Evolutionary conservation across 768 basidiomycete genomes (phyloP), one percentile per base, ranked within the genome.

Genomic region (Lentinus tigrinus): DNA sequence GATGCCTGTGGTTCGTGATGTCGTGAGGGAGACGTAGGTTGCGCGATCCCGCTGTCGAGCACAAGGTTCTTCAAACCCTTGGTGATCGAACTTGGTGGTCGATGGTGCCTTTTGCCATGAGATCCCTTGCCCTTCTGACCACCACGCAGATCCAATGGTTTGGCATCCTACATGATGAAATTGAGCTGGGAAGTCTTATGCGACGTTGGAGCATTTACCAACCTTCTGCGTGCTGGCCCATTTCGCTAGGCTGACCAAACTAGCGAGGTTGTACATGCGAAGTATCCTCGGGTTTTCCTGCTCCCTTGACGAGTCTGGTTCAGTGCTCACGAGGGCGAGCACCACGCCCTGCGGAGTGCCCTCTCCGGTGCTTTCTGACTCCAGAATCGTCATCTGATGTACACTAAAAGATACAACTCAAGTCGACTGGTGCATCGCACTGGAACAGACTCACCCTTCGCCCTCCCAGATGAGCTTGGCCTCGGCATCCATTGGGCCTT

Each of bases 241-340:
- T 65, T 84, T 85, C 1, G 88, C 89, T 13, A 94, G 78, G 64
- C 81, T 92, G 9, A 81, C 79, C 6, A 94, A 72, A 67, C 91
- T 91, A 19, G 84, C 77, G 19, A 94, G 77, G 65, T 86, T 93
- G 70, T 94, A 94, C 91, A 94, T 93, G 39, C 92, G 83, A 39
- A 93, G 72, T 7, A 77, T 75, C 47, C 85, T 78, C 38, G 77
- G 65, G 7, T 77, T 69, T 62, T 90, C 88, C 50, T 78, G 71
- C 37, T 89, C 85, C 58, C 80, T 83, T 1, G 61, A 48, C 4
- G 79, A 76, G 21, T 83, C 82, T 3, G 75, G 67, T 19, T 84
- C 81, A 0, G 86, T 82, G 19, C 89, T 87, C 6, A 93, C 87
- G 26, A 94, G 80, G 3, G 83, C 84, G 3, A 94, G 77, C 26